phyloP scores from a whole-genome alignment of 2,329 filamentous ascomycete species.

The Cladosporium sp. region DNA sequence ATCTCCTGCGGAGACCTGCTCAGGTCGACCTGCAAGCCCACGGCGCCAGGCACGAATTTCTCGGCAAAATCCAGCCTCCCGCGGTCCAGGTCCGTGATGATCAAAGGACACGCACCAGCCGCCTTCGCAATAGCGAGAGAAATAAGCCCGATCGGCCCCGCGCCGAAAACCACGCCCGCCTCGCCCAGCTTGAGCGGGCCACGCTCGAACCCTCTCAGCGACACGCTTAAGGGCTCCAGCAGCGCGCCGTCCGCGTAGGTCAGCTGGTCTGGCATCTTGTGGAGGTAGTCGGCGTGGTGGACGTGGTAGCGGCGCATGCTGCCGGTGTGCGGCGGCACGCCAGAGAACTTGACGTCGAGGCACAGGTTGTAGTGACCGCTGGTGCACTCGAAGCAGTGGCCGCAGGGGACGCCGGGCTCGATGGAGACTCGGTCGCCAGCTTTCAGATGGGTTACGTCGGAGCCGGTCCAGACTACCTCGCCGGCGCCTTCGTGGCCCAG shows the following conservation, averaged over 20 bases:
- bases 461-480: conserved; percentile 54
- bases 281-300: conserved; percentile 74
- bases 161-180: conserved; percentile 51
- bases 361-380: conserved; percentile 85
- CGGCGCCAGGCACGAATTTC: conserved; percentile 47
- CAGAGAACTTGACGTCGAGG: conserved; percentile 77
- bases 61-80: conserved; percentile 71
- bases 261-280: conserved; percentile 72
- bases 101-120: conserved; percentile 66
- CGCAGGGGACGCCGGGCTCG: conserved; percentile 61
- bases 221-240: conserved; percentile 58
- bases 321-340: conserved; percentile 81
- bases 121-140: conserved; percentile 52
- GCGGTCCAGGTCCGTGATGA: conserved; percentile 79
- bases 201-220: conserved; percentile 42
- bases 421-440: conserved; percentile 61
- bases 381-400: conserved; percentile 59
- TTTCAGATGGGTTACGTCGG: conserved; percentile 49
- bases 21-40: conserved; percentile 23
- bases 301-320: conserved; percentile 81
- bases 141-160: conserved; percentile 59
- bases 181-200: conserved; percentile 25
- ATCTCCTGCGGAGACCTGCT: conserved; percentile 20
- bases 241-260: conserved; percentile 79
- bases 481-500: conserved; percentile 66